These are phyloP conservation scores for Cytospora leucostoma DNA, from an alignment of 2,329 filamentous ascomycete genomes.

Conservation along the genomic window DNA sequence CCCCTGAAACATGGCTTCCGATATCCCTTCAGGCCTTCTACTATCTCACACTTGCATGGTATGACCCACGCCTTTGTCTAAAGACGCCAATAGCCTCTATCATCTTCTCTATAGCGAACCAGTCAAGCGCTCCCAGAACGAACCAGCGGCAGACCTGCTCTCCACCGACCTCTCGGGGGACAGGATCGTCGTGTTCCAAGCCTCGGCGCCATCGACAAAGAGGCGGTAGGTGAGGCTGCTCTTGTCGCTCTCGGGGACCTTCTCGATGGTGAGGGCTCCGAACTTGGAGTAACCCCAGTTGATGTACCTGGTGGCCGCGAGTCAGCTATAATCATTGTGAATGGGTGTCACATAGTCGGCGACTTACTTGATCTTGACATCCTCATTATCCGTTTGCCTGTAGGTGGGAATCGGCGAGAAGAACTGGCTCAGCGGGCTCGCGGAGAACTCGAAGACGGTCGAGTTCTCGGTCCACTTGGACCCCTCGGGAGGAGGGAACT, in stretches of 20 bases:
- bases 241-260: slow-evolving; percentile 62
- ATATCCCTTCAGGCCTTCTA: not conserved
- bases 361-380: slow-evolving; percentile 80
- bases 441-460: slow-evolving; percentile 86
- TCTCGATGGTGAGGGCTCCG: slow-evolving; percentile 77
- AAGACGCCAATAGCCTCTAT: not conserved
- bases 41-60: not conserved
- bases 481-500: slow-evolving; percentile 63
- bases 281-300: slow-evolving; percentile 89
- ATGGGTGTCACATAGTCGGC: not conserved
- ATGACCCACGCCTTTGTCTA: not conserved
- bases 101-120: slow-evolving; percentile 14
- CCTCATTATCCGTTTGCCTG: slow-evolving; percentile 75
- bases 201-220: slow-evolving; percentile 77
- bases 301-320: slow-evolving; percentile 70
- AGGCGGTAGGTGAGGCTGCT: slow-evolving; percentile 78
- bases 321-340: too few relatives aligned
- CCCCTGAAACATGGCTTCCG: not conserved
- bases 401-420: slow-evolving; percentile 86
- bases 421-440: slow-evolving; percentile 90
- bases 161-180: slow-evolving; percentile 45
- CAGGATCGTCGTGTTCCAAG: slow-evolving; percentile 67
- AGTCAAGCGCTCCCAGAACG: slow-evolving; percentile 49
- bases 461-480: slow-evolving; percentile 64
- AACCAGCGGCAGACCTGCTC: slow-evolving; percentile 33